These are phyloP conservation scores for Combretum micranthum DNA, from an alignment of 345 rosid species.

Conservation along the genomic window DNA sequence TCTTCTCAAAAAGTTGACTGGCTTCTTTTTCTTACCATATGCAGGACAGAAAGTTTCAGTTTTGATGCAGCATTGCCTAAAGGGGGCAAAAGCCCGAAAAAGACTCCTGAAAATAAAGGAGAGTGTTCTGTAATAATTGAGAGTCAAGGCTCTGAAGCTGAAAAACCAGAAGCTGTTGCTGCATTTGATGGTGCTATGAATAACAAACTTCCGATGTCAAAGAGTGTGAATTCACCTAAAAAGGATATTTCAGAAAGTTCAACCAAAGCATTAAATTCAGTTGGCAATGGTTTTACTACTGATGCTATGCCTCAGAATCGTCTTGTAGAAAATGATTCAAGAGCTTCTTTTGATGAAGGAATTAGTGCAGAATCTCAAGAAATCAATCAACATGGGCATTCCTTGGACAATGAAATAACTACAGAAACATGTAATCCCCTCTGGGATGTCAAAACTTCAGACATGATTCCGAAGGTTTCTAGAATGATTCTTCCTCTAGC, in stretches of 20 bases:
- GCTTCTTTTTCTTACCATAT: conserved; percentile 12
- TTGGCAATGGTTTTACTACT: conserved; percentile 4
- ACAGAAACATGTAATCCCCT: conserved; percentile 13
- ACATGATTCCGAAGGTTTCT: conserved; percentile 9
- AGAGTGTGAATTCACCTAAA: conserved; percentile 16
- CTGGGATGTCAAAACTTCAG: conserved; percentile 13
- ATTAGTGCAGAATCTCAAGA: background rate
- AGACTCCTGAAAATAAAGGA: conserved; percentile 21
- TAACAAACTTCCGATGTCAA: conserved; percentile 17
- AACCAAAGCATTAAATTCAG: conserved; percentile 16
- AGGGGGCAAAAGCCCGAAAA: conserved; percentile 27
- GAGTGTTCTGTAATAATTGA: conserved; percentile 25
- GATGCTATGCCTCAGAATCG: conserved; percentile 14
- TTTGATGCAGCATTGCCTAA: conserved; percentile 33
- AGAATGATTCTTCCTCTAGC: conserved; percentile 14
- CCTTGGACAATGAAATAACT: conserved; percentile 9
- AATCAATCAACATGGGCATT: conserved; percentile 11
- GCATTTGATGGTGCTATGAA: conserved; percentile 14
- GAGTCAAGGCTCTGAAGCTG: conserved; percentile 20
- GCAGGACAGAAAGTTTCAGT: conserved; percentile 56
- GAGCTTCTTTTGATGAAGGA: background rate
- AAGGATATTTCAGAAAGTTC: conserved; percentile 20
- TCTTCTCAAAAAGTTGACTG: conserved; percentile 14
- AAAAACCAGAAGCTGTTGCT: conserved; percentile 11
- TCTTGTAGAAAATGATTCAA: conserved; percentile 6